Conservation (phyloP, 1,284 basidiomycete genomes). For the Microbotryum intermedium region DNA sequence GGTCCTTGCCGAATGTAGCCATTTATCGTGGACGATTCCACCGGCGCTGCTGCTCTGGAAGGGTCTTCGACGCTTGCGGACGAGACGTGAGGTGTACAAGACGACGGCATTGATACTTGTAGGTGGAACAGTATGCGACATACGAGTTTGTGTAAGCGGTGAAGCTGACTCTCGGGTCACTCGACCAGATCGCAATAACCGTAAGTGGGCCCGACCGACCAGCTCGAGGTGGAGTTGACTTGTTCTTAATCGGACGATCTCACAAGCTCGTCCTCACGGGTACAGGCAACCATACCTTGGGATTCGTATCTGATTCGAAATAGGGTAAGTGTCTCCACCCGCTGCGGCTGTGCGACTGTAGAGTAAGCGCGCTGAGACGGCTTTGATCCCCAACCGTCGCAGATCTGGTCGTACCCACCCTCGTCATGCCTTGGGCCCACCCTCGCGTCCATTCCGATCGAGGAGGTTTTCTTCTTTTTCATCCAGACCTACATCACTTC, state of each 20-base stretch:
- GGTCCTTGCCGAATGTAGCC: conserved; percentile 1
- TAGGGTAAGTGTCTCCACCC: background rate
- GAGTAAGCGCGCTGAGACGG: background rate
- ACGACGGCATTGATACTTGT: conserved; percentile 15
- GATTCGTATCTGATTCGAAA: conserved; percentile 34
- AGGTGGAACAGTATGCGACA: background rate
- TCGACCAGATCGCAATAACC: conserved; percentile 13
- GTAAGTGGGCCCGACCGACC: background rate
- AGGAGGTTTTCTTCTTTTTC: conserved; percentile 38
- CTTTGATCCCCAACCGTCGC: background rate
- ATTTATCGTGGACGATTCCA: conserved; percentile 24
- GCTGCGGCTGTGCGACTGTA: background rate
- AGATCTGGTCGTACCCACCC: conserved; percentile 35
- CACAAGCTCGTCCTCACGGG: background rate
- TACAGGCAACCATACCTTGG: conserved; percentile 34
- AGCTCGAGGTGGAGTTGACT: background rate
- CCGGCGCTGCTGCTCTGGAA: conserved; percentile 18
- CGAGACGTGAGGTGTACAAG: conserved; percentile 21
- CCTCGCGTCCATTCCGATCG: conserved; percentile 32
- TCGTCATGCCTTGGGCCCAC: conserved; percentile 29
- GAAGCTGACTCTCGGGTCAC: background rate
- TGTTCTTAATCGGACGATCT: too few species aligned
- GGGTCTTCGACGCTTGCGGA: conserved; percentile 14
- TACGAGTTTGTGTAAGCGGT: background rate
- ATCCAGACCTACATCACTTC: conserved; percentile 37